A percentile compares a stretch with the other conserved stretches of the same genome.
Conservation (phyloP, 2,329 filamentous ascomycete species). For the Dryadomyces quercus-mongolicae region DNA sequence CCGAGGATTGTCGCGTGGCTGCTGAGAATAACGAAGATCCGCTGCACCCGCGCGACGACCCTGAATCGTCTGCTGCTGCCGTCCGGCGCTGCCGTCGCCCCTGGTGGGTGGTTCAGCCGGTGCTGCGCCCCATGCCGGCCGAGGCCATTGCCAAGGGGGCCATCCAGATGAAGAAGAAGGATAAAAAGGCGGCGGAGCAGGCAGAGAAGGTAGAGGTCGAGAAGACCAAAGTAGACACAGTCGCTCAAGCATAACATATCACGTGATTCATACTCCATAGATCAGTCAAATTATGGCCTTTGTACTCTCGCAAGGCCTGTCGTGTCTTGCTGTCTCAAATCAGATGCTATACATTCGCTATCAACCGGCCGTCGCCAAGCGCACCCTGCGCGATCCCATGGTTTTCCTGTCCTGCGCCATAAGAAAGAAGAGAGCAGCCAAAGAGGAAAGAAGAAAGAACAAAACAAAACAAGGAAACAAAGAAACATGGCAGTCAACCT, state of each 20-base stretch:
- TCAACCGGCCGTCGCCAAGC: no score
- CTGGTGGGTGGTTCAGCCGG: conserved; percentile 84
- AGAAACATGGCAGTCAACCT: background rate
- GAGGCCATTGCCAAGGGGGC: conserved; percentile 78
- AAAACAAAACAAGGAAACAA: no score
- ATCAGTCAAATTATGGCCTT: no score
- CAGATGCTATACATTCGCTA: no score
- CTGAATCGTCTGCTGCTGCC: conserved; percentile 51
- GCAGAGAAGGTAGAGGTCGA: background rate
- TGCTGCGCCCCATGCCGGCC: conserved; percentile 73
- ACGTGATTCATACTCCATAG: no score
- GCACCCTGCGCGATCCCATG: no score
- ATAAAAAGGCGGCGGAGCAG: background rate
- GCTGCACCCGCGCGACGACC: conserved; percentile 22
- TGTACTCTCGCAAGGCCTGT: no score
- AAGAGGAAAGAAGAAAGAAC: background rate
- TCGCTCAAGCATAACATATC: no score
- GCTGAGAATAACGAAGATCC: conserved; percentile 16
- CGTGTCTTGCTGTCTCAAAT: no score
- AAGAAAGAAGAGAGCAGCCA: background rate
- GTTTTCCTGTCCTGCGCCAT: background rate
- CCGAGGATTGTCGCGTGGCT: conserved; percentile 14
- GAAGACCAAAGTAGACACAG: no score
- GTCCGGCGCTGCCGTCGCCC: conserved; percentile 66
- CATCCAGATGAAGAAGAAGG: conserved; percentile 53